Evolutionary conservation across 176 grass and related monocot species (phyloP), one percentile per base, ranked within the genome.

Genomic region (Saccharum spontaneum): DNA sequence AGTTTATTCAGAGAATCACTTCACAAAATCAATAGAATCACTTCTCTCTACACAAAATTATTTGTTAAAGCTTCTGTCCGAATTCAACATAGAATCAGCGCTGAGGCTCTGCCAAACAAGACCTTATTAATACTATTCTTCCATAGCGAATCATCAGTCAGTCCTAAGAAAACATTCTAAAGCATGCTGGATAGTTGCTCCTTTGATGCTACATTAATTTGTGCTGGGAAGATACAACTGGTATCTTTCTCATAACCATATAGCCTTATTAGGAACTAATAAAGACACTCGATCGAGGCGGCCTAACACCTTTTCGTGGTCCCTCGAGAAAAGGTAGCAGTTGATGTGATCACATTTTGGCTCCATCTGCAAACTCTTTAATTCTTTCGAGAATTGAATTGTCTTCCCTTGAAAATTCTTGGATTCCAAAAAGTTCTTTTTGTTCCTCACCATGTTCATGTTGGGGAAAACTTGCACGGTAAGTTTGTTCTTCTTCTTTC

Each of bases 381-480:
- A 28, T 28, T 28, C 28, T 28, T 28, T 28, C 28, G 28, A 28
- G 28, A 28, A 28, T 28, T 28, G 5, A 22, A 40, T 59, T 14
- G 22, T 38, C 20, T n/a, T 18, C 33, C 28, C 78, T 22, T 0
- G 0, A 64, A 65, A 65, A 3, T 24, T 26, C 7, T 26, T 50
- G 24, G 30, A 10, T 50, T 49, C 2, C 12, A 67, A 31, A 45
- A 11, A 8, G 3, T 71, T 24, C 13, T 8, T 23, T 23, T 20
- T 40, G 0, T 13, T 44, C 5, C 41, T 64, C 28, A 50, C 10
- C 1, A 7, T 30, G 11, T 3, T 3, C 52, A 24, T 77, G 18
- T 40, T 38, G 22, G 20, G 31, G 18, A 0, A 79, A 67, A 30
- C 67, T 79, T 90, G 60, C 60, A 26, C 18, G 63, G 50, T 84